A percentile compares a stretch with the other conserved stretches of the same genome.
Evolutionary conservation across 805 yeast species (phyloP).

Genomic region (Candida rishiriensis): DNA sequence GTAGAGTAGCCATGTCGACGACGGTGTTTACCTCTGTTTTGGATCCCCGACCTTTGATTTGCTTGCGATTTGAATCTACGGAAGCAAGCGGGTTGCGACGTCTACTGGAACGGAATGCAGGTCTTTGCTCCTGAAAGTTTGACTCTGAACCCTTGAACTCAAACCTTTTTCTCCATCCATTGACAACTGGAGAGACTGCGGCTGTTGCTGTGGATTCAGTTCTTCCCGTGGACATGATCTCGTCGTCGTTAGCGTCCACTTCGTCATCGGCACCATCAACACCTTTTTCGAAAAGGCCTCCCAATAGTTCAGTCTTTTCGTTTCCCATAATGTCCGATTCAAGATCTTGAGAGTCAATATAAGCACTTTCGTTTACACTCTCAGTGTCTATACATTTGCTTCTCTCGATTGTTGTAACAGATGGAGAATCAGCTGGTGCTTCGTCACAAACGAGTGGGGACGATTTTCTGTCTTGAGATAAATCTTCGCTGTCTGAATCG

Average conservation of each 20-base stretch:
- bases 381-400: not conserved
- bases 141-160: not conserved
- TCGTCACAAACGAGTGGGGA: too few species aligned
- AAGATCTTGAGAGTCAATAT: conserved; percentile 3
- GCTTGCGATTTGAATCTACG: not conserved
- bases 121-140: too few species aligned
- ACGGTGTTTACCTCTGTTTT: too few species aligned
- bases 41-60: too few species aligned
- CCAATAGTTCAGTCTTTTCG: too few species aligned
- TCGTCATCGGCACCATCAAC: not conserved
- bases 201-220: not conserved
- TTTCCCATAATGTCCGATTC: not conserved
- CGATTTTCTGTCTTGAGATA: not conserved
- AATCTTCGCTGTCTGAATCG: conserved; percentile 8
- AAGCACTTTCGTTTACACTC: conserved; percentile 1
- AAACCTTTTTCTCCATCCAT: conserved; percentile 1
- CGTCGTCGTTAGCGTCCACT: not conserved
- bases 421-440: too few species aligned
- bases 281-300: too few species aligned
- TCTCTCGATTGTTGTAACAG: too few species aligned
- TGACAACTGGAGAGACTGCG: not conserved
- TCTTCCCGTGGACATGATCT: not conserved
- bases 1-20: too few species aligned
- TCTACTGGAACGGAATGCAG: too few species aligned
- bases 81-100: not conserved